Base-by-base conservation (phyloP, 106 monocot genomes). In the Phalaenopsis aphrodite region DNA sequence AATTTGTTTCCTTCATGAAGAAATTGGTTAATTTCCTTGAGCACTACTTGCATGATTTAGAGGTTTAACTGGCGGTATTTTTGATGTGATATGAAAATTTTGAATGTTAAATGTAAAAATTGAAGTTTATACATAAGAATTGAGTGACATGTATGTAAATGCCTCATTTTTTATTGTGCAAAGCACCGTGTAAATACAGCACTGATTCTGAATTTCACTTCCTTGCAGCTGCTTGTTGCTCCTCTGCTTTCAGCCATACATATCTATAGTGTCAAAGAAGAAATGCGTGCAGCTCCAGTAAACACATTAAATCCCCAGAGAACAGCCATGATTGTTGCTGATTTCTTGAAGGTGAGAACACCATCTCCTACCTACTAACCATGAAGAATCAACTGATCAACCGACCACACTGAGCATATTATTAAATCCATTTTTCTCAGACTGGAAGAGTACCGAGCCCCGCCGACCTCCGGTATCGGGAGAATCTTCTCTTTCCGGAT, bases 261-360 rank as follows among this genome's bases (percentile, higher is more conserved):
- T 81, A 82, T 97, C 37, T 98, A 94, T 78, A 86, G 90, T 83
- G 97, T 98, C 6, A 42, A 86, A 39, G 88, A 94, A 84, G 97
- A 98, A 81, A 94, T 98, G 94, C 78, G 87, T 76, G 94, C 97
- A 17, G 82, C 94, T 67, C 97, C 94, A 14, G 90, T 98, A 18
- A 98, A 98, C 85, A 92, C 94, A 66, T 82, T 94, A 72, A 94
- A 98, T 81, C 91, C 97, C n/a, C 94, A 98, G 72, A 78, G 97
- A 55, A 92, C 94, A 18, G 97, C 92, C 74, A 91, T 98, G 97
- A 85, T 98, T 55, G 82, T 98, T 38, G 94, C 92, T 16, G 92
- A 94, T 84, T 98, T 92, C 79, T 4, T 92, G 17, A 87, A 90
- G 86, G 93, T 96, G 68, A 56, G 66, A 65, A 38, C 12, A 11